phyloP scores from a whole-genome alignment of 805 yeast genomes.

The Cephaloascus fragrans region DNA sequence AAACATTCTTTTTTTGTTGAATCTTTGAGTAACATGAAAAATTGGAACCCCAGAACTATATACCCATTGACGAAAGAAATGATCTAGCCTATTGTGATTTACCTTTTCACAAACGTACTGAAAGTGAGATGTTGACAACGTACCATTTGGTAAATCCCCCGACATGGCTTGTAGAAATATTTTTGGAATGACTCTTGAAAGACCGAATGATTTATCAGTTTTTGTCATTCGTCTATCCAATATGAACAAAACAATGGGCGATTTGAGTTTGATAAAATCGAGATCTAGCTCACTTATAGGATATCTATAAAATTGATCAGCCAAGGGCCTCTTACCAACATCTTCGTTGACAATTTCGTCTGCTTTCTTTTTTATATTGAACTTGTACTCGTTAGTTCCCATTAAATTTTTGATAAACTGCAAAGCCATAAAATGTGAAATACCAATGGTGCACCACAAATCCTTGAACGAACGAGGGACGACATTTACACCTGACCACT shows the following conservation, averaged over 20 bases:
- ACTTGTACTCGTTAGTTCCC: slow-evolving; percentile 80
- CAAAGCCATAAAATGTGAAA: slow-evolving; percentile 73
- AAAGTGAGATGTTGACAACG: slow-evolving; percentile 73
- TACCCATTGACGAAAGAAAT: slow-evolving; percentile 91
- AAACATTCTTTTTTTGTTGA: slow-evolving; percentile 88
- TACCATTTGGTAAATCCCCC: slow-evolving; percentile 75
- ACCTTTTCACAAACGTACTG: slow-evolving; percentile 94
- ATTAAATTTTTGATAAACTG: slow-evolving; percentile 60
- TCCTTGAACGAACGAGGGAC: slow-evolving; percentile 74
- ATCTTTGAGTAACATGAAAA: slow-evolving; percentile 80
- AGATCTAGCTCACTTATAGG: slow-evolving; percentile 59
- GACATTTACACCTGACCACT: slow-evolving; percentile 91
- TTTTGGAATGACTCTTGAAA: slow-evolving; percentile 85
- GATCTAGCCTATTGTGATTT: slow-evolving; percentile 71
- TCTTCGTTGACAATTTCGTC: slow-evolving; percentile 67
- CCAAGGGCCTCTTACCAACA: slow-evolving; percentile 74
- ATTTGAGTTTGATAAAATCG: slow-evolving; percentile 62
- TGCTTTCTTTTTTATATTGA: slow-evolving; percentile 51
- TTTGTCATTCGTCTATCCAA: slow-evolving; percentile 91
- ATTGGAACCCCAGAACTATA: slow-evolving; percentile 82
- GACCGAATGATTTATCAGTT: slow-evolving; percentile 88
- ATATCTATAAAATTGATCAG: slow-evolving; percentile 51
- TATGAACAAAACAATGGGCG: slow-evolving; percentile 78
- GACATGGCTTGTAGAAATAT: slow-evolving; percentile 91
- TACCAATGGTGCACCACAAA: slow-evolving; percentile 83